Base-by-base conservation (phyloP, 140 eudicot species). In the Cichorium intybus region DNA sequence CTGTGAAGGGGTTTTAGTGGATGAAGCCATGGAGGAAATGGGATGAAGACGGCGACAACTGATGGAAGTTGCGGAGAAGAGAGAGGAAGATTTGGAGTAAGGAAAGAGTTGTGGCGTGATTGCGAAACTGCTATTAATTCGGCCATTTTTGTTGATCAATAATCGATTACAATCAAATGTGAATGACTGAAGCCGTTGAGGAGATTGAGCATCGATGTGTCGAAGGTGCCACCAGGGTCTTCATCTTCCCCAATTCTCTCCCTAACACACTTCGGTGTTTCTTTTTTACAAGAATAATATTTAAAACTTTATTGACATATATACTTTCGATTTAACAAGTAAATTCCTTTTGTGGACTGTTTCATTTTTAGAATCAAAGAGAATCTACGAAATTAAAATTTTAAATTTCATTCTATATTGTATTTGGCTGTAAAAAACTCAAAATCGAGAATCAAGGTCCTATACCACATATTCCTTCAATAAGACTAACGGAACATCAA, bases 1-100 rank as follows among this genome's bases (percentile, higher is more conserved):
- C 90, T 84, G 87, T 4, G 79, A 21, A 43, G 87, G 76, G 1
- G 92, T 48, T 48, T 61, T 74, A 46, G 88, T 72, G 7, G 82
- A 69, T 58, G 85, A 82, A 62, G 94, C 80, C 80, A 79, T 85
- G 70, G 85, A 50, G 72, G 76, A 73, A 45, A 73, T 60, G 55
- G 74, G 68, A 23, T 73, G 58, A 62, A 50, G 72, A 26, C 74
- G 79, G 31, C 69, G 80, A 24, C 67, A 66, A 43, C 24, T 58
- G 66, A 67, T 16, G 73, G 68, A 51, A 69, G 57, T 24, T 56
- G 48, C 34, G 4, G 70, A 28, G 64, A 77, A 65, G 18, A 71
- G 14, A 24, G 68, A 63, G 6, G 43, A 52, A 43, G 73, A 67
- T 67, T 58, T 69, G 55, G 62, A 28, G 18, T 14, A 65, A 54